Conservation (phyloP, 1,284 basidiomycete genomes). For the Porodaedalea pini region DNA sequence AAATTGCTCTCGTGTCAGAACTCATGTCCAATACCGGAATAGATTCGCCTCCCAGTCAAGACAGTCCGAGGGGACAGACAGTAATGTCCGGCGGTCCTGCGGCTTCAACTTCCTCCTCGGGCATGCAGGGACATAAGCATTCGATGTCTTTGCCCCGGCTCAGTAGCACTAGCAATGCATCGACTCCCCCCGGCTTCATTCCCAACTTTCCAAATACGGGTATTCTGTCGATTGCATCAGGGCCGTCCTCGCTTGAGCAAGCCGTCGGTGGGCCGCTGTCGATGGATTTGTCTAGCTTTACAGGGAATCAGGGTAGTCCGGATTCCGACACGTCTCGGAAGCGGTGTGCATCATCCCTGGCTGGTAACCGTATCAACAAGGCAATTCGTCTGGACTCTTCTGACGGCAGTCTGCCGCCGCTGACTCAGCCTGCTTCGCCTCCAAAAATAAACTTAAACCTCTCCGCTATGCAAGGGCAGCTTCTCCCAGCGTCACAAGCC, state of each 20-base stretch:
- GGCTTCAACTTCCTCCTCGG: not conserved
- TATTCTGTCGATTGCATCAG: conserved; percentile 3
- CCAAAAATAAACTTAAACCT: conserved; percentile 5
- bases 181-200: conserved; percentile 13
- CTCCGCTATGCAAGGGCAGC: not conserved
- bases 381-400: conserved; percentile 16
- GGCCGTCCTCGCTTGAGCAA: conserved; percentile 10
- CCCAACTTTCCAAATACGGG: conserved; percentile 15
- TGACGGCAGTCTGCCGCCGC: conserved; percentile 23
- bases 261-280: not conserved
- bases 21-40: conserved; percentile 46
- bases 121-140: conserved; percentile 8
- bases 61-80: conserved; percentile 9
- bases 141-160: conserved; percentile 17
- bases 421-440: conserved; percentile 28
- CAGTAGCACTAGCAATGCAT: not conserved
- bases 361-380: conserved; percentile 16
- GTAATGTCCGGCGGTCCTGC: not conserved
- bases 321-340: conserved; percentile 23
- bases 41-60: conserved; percentile 28
- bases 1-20: conserved; percentile 45
- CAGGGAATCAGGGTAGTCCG: conserved; percentile 12
- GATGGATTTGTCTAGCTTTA: conserved; percentile 6
- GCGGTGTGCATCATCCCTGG: conserved; percentile 24
- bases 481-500: not conserved